These are phyloP conservation scores for Brassica incana DNA, from an alignment of 345 rosid genomes.

Conservation along the genomic window DNA sequence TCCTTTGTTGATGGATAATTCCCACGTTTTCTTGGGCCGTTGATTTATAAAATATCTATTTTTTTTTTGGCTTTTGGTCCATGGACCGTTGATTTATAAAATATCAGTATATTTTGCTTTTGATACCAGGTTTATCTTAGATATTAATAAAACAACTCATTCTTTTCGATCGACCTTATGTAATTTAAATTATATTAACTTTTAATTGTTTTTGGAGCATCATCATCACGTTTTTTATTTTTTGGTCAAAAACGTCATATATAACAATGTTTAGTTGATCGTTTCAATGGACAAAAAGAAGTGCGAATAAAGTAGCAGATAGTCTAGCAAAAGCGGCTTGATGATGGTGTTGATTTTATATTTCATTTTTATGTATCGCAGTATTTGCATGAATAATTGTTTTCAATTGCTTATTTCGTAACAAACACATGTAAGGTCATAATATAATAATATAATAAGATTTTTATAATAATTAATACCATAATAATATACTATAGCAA, in stretches of 20 bases:
- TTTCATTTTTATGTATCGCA: too few species aligned
- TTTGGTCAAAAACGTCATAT: too few species aligned
- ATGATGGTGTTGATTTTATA: too few species aligned
- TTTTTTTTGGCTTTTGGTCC: constrained; percentile 14
- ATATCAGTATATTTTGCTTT: constrained; percentile 7
- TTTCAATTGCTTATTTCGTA: neutral
- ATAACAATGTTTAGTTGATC: too few species aligned
- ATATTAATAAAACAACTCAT: neutral
- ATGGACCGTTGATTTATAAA: constrained; percentile 27
- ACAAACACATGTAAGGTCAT: neutral
- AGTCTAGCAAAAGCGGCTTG: too few species aligned
- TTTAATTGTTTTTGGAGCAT: neutral
- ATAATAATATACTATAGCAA: too few species aligned
- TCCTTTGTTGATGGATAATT: neutral
- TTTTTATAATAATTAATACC: too few species aligned
- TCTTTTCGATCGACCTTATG: too few species aligned
- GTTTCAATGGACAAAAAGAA: too few species aligned
- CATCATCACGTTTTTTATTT: neutral
- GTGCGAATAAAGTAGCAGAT: too few species aligned
- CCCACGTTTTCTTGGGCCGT: constrained; percentile 5
- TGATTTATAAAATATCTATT: constrained; percentile 18
- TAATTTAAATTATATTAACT: neutral
- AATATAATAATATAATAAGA: too few species aligned
- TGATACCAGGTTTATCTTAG: constrained; percentile 1
- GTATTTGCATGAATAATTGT: neutral